Percentiles rank a stretch among this genome's conserved stretches.
phyloP scores from a whole-genome alignment of 2,329 filamentous ascomycete genomes.

The Aspergillus tamarii region DNA sequence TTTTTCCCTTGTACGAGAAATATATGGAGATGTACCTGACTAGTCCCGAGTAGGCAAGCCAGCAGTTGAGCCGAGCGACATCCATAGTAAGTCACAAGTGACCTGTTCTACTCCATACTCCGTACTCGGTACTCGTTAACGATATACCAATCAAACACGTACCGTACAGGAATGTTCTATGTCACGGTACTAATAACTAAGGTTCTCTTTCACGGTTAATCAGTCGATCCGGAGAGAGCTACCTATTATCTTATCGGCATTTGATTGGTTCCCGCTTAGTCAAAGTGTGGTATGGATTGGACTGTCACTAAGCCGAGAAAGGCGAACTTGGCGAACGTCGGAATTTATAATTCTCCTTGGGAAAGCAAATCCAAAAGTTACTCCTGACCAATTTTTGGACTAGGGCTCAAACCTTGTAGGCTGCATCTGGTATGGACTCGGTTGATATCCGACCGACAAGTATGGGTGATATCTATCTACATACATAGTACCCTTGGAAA shows the following conservation, averaged over 20 bases:
- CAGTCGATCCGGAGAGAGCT: slow-evolving; percentile 4
- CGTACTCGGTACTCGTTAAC: too few relatives aligned
- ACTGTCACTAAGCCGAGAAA: neutral
- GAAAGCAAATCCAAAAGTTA: neutral
- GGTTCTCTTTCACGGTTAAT: neutral
- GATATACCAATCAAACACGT: too few relatives aligned
- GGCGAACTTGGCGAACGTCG: neutral
- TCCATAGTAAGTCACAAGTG: neutral
- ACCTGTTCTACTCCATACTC: too few relatives aligned
- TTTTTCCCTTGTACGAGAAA: neutral
- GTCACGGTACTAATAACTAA: neutral
- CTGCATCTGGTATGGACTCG: neutral
- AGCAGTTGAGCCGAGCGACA: neutral
- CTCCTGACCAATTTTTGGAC: neutral
- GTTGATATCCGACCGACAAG: neutral
- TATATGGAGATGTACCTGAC: neutral
- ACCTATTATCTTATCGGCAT: neutral
- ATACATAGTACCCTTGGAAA: too few relatives aligned
- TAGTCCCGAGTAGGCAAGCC: neutral
- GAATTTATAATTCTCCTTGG: neutral
- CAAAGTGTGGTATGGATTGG: neutral
- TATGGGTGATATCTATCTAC: neutral
- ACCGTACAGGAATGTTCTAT: too few relatives aligned
- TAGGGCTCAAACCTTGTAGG: neutral
- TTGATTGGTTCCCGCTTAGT: neutral